These are phyloP conservation scores for Aurinia saxatilis DNA, from an alignment of 345 rosid species.

Conservation along the genomic window DNA sequence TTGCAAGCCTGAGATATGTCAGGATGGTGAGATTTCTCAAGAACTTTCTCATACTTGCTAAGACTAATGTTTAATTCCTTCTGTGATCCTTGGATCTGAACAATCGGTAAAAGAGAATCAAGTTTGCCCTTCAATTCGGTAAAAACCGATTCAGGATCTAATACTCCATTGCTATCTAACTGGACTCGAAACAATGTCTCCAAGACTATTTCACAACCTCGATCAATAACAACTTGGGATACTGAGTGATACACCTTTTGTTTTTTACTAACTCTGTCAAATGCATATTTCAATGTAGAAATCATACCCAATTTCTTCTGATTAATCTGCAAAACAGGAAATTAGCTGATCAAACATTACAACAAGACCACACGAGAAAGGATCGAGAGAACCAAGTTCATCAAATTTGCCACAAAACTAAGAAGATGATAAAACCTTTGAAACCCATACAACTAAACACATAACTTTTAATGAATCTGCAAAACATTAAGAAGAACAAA, in stretches of 20 bases:
- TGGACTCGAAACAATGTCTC: constrained; percentile 40
- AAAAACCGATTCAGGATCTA: constrained; percentile 28
- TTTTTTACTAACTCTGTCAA: constrained; percentile 55
- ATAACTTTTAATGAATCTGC: neutral
- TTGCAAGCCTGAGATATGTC: constrained; percentile 67
- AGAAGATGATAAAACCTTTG: neutral
- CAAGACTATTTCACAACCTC: constrained; percentile 40
- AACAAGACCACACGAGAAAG: neutral
- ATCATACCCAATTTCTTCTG: constrained; percentile 4
- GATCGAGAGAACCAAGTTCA: neutral
- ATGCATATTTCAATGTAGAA: constrained; percentile 45
- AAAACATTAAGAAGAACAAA: neutral
- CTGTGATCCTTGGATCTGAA: constrained; percentile 51
- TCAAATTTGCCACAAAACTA: neutral
- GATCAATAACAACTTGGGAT: constrained; percentile 44
- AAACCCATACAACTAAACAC: neutral
- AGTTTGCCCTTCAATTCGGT: constrained; percentile 49
- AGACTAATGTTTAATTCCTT: constrained; percentile 47
- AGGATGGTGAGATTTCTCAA: constrained; percentile 51
- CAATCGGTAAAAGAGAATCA: constrained; percentile 32
- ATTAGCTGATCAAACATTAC: neutral
- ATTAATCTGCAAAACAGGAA: neutral
- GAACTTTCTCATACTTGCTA: constrained; percentile 47
- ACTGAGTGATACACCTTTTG: constrained; percentile 50
- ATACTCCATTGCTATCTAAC: constrained; percentile 17